These are phyloP conservation scores for Ophiocytium majus DNA, from an alignment of 352 stramenopile genomes.

Conservation along the genomic window DNA sequence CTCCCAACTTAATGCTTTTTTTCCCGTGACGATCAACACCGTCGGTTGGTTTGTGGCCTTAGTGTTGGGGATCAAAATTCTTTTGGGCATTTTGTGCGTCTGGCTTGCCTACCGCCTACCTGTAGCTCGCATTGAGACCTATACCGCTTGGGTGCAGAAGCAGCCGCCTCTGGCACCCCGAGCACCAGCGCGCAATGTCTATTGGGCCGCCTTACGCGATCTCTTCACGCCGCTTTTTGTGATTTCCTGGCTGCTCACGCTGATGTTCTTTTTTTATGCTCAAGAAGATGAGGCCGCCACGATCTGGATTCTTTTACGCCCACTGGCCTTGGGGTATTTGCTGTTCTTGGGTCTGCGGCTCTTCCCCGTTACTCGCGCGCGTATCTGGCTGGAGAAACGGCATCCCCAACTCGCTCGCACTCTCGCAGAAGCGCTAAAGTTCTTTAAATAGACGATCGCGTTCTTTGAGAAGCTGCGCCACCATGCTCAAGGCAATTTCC, in stretches of 20 bases:
- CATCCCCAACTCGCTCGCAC: not conserved
- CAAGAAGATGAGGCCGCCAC: not conserved
- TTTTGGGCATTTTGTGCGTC: not conserved
- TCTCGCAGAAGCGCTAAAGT: not conserved
- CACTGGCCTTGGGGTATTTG: not conserved
- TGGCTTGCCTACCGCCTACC: not conserved
- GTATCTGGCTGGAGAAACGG: not conserved
- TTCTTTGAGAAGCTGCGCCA: not conserved
- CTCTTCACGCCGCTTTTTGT: not conserved
- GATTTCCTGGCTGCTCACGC: not conserved
- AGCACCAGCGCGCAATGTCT: too few species aligned
- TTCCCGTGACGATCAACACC: not conserved
- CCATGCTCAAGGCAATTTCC: constrained; percentile 5
- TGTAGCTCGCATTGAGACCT: not conserved
- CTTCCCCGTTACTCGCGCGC: not conserved
- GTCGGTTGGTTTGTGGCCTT: too few species aligned
- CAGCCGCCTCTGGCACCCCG: not conserved
- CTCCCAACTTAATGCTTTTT: not conserved
- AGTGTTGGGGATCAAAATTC: not conserved
- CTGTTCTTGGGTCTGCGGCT: not conserved
- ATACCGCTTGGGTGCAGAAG: not conserved
- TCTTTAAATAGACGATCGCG: constrained; percentile 4
- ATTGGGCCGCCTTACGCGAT: not conserved
- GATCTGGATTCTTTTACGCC: constrained; percentile 11
- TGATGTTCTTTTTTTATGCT: not conserved